A percentile compares a stretch with the other conserved stretches of the same genome.
Evolutionary conservation across 75 land plant species (phyloP).

Genomic region (Sequoia sempervirens): DNA sequence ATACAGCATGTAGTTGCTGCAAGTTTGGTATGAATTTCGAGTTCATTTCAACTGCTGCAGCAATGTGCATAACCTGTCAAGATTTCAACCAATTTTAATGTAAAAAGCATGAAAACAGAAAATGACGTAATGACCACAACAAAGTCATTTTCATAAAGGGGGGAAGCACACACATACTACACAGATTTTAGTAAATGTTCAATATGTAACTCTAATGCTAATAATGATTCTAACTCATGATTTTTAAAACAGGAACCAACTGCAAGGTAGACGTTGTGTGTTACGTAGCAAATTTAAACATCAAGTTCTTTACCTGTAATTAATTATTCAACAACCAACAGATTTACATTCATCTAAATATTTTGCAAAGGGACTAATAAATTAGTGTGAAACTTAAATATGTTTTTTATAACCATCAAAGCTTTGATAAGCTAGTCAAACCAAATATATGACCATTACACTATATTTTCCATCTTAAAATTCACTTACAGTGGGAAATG

Average conservation of each 20-base stretch:
- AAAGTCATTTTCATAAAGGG: neutral
- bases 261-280: neutral
- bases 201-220: neutral
- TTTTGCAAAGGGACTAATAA: neutral
- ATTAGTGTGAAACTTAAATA: slow-evolving; percentile 10
- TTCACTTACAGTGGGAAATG: slow-evolving; percentile 86
- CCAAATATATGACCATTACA: neutral
- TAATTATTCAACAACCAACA: neutral
- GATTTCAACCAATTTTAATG: neutral
- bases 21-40: slow-evolving; percentile 76
- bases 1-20: slow-evolving; percentile 53
- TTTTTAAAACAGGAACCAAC: neutral
- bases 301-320: neutral
- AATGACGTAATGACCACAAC: neutral
- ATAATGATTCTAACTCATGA: neutral
- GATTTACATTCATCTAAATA: neutral
- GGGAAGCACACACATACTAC: neutral
- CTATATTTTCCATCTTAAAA: neutral
- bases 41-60: slow-evolving; percentile 86
- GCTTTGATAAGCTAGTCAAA: neutral
- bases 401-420: slow-evolving; percentile 1
- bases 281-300: neutral
- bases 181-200: neutral
- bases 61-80: slow-evolving; percentile 94
- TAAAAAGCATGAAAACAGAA: neutral